Evolutionary conservation across 1,284 basidiomycete genomes (phyloP), one percentile per base, ranked within the genome.

Genomic region (Fistulina hepatica): DNA sequence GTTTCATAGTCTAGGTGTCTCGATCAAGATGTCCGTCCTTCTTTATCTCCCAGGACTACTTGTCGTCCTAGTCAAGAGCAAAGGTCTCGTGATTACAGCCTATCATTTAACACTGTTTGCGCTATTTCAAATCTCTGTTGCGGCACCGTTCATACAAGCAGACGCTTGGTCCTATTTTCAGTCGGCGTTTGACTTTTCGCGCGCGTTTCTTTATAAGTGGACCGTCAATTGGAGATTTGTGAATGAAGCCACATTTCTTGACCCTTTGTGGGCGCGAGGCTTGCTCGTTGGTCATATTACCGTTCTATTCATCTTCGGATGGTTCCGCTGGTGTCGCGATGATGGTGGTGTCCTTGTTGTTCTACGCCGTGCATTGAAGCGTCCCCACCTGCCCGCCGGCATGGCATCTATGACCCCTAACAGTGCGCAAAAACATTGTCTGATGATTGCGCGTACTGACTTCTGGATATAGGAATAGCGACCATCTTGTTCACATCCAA

Each of bases 211-310:
- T 24, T 95, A 88, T 63, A 79, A 88, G 54, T 99, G 94, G 94
- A 97, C 94, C 0, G 93, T 97, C 44, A 98, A 98, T 55, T 98
- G 95, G 93, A 73, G 89, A 23, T 86, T 97, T 52, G 48, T 98
- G 2, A 60, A 71, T 16, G 85, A 93, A 53, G 61, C 73, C 10
- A 64, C 60, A 0, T 98, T 98, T 60, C 58, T 90, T 31, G 81
- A 74, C 42, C 54, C 59, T 3, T 50, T 48, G 15, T 85, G 83
- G 59, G 77, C 90, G 1, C 62, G 55, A 24, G 56, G 61, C 0
- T 65, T 98, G 13, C 62, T 97, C 5, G 45, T 69, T 4, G 71
- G 69, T 7, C 94, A 98, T 52, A 55, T 76, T 4, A 53, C 57
- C 1, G 58, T 69, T 1, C 62, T 97, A 11, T 48, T 73, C 6